phyloP scores from a whole-genome alignment of 768 basidiomycete genomes.

The Pleurotus giganteus region DNA sequence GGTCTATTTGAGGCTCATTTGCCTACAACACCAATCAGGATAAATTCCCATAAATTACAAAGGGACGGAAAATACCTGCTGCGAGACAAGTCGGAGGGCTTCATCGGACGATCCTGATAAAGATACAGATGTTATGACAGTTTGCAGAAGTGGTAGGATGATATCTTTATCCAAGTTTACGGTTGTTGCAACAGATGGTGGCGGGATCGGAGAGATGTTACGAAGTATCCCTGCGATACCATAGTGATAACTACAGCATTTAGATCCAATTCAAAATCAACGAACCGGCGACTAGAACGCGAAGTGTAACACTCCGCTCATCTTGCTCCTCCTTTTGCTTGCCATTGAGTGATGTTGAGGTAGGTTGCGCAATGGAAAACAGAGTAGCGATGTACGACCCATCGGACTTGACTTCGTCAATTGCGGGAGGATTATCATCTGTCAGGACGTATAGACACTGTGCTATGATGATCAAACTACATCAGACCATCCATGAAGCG shows the following conservation, averaged over 20 bases:
- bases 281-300: conserved; percentile 69
- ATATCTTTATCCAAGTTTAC: conserved; percentile 72
- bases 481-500: neutral
- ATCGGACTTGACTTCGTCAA: conserved; percentile 60
- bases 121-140: conserved; percentile 59
- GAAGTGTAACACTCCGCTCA: conserved; percentile 50
- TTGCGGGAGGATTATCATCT: conserved; percentile 82
- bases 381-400: conserved; percentile 64
- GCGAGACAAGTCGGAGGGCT: conserved; percentile 17
- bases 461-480: conserved; percentile 39
- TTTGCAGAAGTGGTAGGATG: conserved; percentile 67
- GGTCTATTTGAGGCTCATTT: conserved; percentile 51
- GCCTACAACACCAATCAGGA: conserved; percentile 29
- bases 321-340: conserved; percentile 43
- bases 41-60: neutral
- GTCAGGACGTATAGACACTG: conserved; percentile 93
- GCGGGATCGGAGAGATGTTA: conserved; percentile 75
- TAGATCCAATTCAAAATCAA: neutral
- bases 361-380: conserved; percentile 51
- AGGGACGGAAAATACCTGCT: neutral
- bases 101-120: conserved; percentile 46
- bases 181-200: conserved; percentile 57
- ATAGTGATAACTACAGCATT: neutral
- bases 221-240: conserved; percentile 61
- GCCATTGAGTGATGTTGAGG: conserved; percentile 26